Base-by-base conservation (phyloP, 176 grass and related monocot genomes). In the Raddia distichophylla region DNA sequence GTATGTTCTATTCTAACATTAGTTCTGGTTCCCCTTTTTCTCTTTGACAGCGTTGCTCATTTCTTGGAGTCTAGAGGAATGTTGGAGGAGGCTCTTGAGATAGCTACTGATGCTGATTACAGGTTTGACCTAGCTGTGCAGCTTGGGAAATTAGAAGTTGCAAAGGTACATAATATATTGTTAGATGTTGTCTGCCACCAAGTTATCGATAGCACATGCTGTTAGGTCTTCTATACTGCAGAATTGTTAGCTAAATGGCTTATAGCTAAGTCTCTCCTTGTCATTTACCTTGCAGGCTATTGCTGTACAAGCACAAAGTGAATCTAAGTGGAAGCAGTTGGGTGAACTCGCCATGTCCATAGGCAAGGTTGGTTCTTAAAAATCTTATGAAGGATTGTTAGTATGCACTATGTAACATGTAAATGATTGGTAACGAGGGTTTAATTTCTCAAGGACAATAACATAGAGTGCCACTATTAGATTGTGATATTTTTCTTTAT, bases 301-400 rank as follows among this genome's bases (percentile, higher is more conserved):
- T 43, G 93, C 93, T 3, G 76, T 72, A 82, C 93, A 95, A 86
- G 84, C 90, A n/a, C 96, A 95, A 86, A 95, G 93, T 79, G 93
- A 98, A 82, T 98, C 96, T 14, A 98, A 98, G 85, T 98, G 93
- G 96, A 98, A 98, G 79, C 93, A 95, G 86, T 71, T 98, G 75
- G 96, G 96, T 33, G 96, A 95, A 62, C 83, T 95, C 3, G 96
- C 96, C 59, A 88, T 98, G 89, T 98, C 93, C 60, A 90, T 84
- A 47, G 96, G 96, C 63, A 98, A 98, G 86, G 96, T 98, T 81
- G 64, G 75, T 75, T 87, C 51, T 79, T 80, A 73, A 83, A 73
- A 83, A 72, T 64, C 18, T 64, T 77, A 33, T 32, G 33, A 48
- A 52, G 45, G 6, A 13, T 48, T 72, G 27, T 71, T 52, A 45